Percentiles rank a stretch among this genome's conserved stretches.
phyloP scores from a whole-genome alignment of 2,329 filamentous ascomycete species.

The Purpureocillium lavendulum region DNA sequence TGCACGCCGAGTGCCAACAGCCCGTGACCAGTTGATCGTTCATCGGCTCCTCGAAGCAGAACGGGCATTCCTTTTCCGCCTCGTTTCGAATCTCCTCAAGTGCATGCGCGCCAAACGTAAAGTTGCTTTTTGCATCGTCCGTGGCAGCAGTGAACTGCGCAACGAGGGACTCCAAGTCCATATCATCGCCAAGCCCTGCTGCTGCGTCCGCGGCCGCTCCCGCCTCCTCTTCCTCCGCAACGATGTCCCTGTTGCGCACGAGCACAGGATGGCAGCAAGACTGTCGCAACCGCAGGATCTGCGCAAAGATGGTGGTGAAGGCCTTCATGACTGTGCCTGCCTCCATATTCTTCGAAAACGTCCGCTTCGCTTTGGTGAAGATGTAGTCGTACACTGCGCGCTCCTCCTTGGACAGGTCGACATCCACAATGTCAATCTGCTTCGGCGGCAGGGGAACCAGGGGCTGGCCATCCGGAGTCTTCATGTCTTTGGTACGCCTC shows the following conservation, averaged over 20 bases:
- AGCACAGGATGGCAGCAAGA: conserved; percentile 90
- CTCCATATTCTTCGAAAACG: conserved; percentile 80
- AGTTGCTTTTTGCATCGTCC: conserved; percentile 52
- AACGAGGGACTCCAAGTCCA: conserved; percentile 85
- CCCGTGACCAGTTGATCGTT: conserved; percentile 87
- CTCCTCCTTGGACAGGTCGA: conserved; percentile 79
- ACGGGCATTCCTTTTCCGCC: conserved; percentile 80
- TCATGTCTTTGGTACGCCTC: conserved; percentile 95
- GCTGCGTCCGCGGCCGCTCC: conserved; percentile 64
- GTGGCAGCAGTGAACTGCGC: conserved; percentile 69
- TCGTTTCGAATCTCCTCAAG: conserved; percentile 88
- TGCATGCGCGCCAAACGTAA: conserved; percentile 71
- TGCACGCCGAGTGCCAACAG: conserved; percentile 97
- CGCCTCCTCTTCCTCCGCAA: conserved; percentile 82
- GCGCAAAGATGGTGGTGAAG: conserved; percentile 94
- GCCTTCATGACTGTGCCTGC: conserved; percentile 91
- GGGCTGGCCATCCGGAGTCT: conserved; percentile 68
- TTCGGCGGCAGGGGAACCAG: conserved; percentile 78
- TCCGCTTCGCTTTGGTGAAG: conserved; percentile 70
- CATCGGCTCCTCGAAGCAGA: conserved; percentile 95
- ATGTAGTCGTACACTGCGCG: conserved; percentile 90
- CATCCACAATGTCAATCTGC: conserved; percentile 74
- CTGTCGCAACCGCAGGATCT: conserved; percentile 86
- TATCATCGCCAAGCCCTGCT: conserved; percentile 82
- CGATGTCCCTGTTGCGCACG: conserved; percentile 74